These are phyloP conservation scores for Botryococcus braunii DNA, from an alignment of 163 green algal species.

Conservation along the genomic window DNA sequence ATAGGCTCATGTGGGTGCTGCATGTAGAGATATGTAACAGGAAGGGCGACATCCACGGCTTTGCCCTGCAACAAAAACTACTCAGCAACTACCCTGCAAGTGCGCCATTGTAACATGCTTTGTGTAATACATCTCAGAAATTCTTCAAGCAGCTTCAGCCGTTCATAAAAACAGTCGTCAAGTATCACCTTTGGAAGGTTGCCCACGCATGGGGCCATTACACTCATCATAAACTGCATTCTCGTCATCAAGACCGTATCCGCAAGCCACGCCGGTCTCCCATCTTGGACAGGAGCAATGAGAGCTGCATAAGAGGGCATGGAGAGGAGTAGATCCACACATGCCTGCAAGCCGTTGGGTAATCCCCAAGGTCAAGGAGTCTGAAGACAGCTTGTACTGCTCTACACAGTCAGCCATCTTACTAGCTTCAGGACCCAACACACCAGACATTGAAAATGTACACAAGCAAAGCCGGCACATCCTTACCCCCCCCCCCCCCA, in stretches of 20 bases:
- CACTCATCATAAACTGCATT: constrained; percentile 26
- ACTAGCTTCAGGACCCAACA: too few species aligned
- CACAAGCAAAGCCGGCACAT: too few species aligned
- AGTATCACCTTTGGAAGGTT: constrained; percentile 15
- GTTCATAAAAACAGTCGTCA: too few species aligned
- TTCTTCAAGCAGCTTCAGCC: neutral
- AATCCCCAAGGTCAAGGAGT: too few species aligned
- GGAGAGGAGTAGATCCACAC: constrained; percentile 7
- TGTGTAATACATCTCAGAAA: too few species aligned
- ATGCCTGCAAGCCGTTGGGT: too few species aligned
- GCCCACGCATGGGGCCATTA: constrained; percentile 20
- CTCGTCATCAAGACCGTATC: constrained; percentile 23
- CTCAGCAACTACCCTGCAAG: too few species aligned
- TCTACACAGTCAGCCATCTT: too few species aligned
- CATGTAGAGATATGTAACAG: constrained; percentile 28
- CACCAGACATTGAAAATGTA: too few species aligned
- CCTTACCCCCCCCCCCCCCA: too few species aligned
- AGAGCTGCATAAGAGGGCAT: constrained; percentile 26
- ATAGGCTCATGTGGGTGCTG: constrained; percentile 20
- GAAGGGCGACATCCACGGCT: neutral
- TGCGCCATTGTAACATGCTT: too few species aligned
- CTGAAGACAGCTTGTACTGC: too few species aligned
- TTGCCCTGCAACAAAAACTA: constrained; percentile 7
- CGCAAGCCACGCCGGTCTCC: constrained; percentile 15
- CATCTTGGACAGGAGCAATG: neutral